These are phyloP conservation scores for Halenospora varia DNA, from an alignment of 495 filamentous ascomycete species.

Conservation along the genomic window DNA sequence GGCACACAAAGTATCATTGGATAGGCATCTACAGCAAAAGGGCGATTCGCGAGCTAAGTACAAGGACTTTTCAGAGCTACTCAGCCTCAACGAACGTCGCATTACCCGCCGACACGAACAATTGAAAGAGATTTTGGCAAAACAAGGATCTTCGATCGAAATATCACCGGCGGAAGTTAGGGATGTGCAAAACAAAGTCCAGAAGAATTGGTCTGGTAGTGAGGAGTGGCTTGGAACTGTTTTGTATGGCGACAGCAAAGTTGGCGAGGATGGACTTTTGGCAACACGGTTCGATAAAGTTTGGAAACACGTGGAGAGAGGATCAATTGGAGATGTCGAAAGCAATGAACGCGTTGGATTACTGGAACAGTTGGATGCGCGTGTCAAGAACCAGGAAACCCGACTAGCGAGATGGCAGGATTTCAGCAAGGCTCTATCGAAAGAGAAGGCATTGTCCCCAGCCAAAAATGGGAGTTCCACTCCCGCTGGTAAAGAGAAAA, in stretches of 20 bases:
- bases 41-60: slow-evolving; percentile 48
- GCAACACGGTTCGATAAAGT: slow-evolving; percentile 60
- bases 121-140: slow-evolving; percentile 22
- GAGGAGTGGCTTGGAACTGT: slow-evolving; percentile 64
- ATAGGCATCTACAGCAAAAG: slow-evolving; percentile 47
- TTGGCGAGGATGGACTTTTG: slow-evolving; percentile 57
- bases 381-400: slow-evolving; percentile 55
- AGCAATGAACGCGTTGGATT: slow-evolving; percentile 38
- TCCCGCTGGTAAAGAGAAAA: slow-evolving; percentile 4
- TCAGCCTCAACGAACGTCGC: slow-evolving; percentile 45
- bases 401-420: slow-evolving; percentile 68
- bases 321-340: slow-evolving; percentile 47
- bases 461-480: slow-evolving; percentile 14
- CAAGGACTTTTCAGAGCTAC: slow-evolving; percentile 51
- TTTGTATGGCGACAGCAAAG: slow-evolving; percentile 58
- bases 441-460: slow-evolving; percentile 17
- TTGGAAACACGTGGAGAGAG: slow-evolving; percentile 57
- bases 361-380: slow-evolving; percentile 57
- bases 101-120: slow-evolving; percentile 40
- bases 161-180: slow-evolving; percentile 36
- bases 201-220: slow-evolving; percentile 72
- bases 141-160: not conserved
- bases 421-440: slow-evolving; percentile 51
- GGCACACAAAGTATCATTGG: slow-evolving; percentile 65
- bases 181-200: slow-evolving; percentile 47